Base-by-base conservation (phyloP, 768 basidiomycete species). In the Boletales sp. region DNA sequence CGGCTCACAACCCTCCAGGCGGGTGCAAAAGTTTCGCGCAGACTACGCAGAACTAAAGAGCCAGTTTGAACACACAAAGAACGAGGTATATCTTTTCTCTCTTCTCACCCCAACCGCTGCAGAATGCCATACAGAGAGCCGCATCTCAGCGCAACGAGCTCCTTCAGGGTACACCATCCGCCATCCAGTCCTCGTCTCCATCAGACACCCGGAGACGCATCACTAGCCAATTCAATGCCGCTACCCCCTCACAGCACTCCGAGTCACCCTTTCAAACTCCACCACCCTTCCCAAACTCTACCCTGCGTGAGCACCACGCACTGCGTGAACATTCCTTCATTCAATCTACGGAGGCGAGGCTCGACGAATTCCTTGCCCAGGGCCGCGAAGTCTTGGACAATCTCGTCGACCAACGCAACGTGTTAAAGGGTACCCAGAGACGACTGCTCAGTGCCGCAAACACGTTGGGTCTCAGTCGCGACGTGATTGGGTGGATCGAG, bases 401-500 rank as follows among this genome's bases (percentile, higher is more conserved):
- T 64, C 72, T 99, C 34, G 83, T 90, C 40, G 94, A 94, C 65
- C 97, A 99, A 70, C 75, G 92, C 52, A 88, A 88, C 62, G 83
- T 98, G 67, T 74, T 99, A 51, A 98, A 97, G 69, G 94, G 92
- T n/a, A 97, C 97, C 0, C 87, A 91, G 64, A 79, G 83, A 58
- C 78, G 90, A 47, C 69, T 99, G 43, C 69, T 97, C 49, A 87
- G 90, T 64, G 87, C 92, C 38, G 97, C 94, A 41, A 97, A 97
- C 68, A 97, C 93, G 21, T 70, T 99, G 51, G 97, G 97, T 0
- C 71, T 98, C 64, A 94, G 94, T 67, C 78, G 94, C 52, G 81
- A 95, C 64, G 94, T 95, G 31, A 97, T 99, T 67, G 86, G 90
- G 8, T 99, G 94, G 92, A 94, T 99, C 56, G 97, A 99, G 64